Evolutionary conservation across 495 filamentous ascomycete species (phyloP).

Genomic region (Daldinia concentrica): DNA sequence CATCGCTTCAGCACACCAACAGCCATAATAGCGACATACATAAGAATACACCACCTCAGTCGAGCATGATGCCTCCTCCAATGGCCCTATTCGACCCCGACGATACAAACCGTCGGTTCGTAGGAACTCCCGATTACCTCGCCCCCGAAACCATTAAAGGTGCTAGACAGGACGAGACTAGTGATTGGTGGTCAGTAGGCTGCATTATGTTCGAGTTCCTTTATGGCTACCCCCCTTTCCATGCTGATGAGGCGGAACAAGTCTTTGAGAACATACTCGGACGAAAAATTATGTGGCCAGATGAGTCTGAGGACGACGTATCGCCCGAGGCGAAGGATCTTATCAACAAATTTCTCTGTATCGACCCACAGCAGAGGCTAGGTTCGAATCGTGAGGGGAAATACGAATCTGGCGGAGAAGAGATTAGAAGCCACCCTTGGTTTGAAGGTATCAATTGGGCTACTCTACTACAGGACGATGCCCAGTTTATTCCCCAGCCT

Average conservation of each 20-base stretch:
- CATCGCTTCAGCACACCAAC: conserved; percentile 69
- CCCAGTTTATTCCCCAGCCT: conserved; percentile 90
- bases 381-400: conserved; percentile 85
- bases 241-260: conserved; percentile 87
- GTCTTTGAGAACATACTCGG: conserved; percentile 97
- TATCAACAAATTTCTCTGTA: conserved; percentile 87
- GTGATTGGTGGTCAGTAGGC: conserved; percentile 99
- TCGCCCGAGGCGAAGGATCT: conserved; percentile 90
- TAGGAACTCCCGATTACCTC: conserved; percentile 96
- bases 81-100: conserved; percentile 97
- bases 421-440: conserved; percentile 90
- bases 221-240: conserved; percentile 90
- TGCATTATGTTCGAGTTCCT: conserved; percentile 98
- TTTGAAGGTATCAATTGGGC: conserved; percentile 90
- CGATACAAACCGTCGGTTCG: conserved; percentile 91
- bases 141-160: conserved; percentile 97
- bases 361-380: conserved; percentile 80
- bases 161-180: conserved; percentile 93
- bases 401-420: conserved; percentile 81
- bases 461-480: conserved; percentile 87
- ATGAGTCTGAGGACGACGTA: conserved; percentile 72
- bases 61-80: conserved; percentile 87
- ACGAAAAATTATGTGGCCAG: conserved; percentile 89
- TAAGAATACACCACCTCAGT: conserved; percentile 69
- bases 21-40: conserved; percentile 59